Base-by-base conservation (phyloP, 306 rosid genomes). In the Prunus mume region DNA sequence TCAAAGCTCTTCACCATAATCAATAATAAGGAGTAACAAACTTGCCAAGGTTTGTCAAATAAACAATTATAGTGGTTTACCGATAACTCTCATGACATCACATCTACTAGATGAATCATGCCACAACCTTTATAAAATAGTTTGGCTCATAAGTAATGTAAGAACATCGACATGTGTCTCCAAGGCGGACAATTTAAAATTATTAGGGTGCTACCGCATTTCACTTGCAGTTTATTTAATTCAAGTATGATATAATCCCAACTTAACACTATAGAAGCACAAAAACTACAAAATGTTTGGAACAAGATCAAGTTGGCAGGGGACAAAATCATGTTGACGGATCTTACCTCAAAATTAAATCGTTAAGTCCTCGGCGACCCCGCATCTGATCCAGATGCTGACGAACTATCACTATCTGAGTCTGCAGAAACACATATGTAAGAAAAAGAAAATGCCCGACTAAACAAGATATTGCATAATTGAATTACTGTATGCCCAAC, bases 361-460 rank as follows among this genome's bases (percentile, higher is more conserved):
- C 76, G 73, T 89, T 85, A 90, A 79, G 87, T 75, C 83, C 90
- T 78, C 62, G 86, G 92, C 18, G 97, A 91, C 75, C 93, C 94
- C 20, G 79, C 87, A 76, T 91, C 97, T 20, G 98, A 91, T 81
- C 93, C 98, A 83, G 96, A 93, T 57, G 90, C 96, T 12, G 98
- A 93, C 51, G 98, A 93, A 83, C 93, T 91, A 52, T 93, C 98
- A 74, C 98, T 91, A 71, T 93, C 97, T 57, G 98, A 93, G 76
- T 91, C 94, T 93, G 93, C 85, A 85, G 86, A 15, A 86, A 65
- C 51, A 50, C 60, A 77, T 47, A 56, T 65, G 68, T 54, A 51
- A 84, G 79, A 78, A 52, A 34, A 34, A 75, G 19, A 41, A 67
- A 76, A 61, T 52, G 25, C 56, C 77, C 32, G 49, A 80, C 41